Conservation (phyloP, 768 basidiomycete genomes). For the Cyclocybe aegerita region DNA sequence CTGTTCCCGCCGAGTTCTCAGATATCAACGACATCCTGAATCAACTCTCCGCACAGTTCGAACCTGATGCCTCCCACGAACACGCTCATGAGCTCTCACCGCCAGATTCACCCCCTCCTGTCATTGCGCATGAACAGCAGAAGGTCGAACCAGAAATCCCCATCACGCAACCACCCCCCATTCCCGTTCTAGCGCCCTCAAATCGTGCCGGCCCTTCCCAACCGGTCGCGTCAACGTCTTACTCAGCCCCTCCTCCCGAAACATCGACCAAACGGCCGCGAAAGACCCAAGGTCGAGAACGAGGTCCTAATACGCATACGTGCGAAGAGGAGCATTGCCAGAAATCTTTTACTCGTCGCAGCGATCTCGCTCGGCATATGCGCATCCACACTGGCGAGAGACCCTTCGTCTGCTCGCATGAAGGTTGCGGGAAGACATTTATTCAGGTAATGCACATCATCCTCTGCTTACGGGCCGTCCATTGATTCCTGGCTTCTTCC, state of each 20-base stretch:
- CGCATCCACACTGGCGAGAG: conserved; percentile 91
- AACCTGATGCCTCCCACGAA: conserved; percentile 48
- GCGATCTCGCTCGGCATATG: conserved; percentile 83
- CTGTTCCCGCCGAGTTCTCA: conserved; percentile 58
- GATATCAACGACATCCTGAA: conserved; percentile 78
- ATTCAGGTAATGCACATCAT: conserved; percentile 64
- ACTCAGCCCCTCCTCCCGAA: conserved; percentile 24
- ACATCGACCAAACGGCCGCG: conserved; percentile 32
- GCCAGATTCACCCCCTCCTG: conserved; percentile 44
- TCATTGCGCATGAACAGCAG: conserved; percentile 41
- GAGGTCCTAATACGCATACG: conserved; percentile 49
- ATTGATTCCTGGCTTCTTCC: conserved; percentile 8
- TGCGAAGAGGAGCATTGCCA: conserved; percentile 74
- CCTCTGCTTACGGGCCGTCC: neutral
- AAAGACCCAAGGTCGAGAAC: conserved; percentile 45
- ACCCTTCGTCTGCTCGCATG: conserved; percentile 72
- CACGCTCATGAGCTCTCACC: conserved; percentile 40
- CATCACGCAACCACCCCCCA: conserved; percentile 19
- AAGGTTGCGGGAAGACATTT: conserved; percentile 85
- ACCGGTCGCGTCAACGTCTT: conserved; percentile 53
- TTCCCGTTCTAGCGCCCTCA: conserved; percentile 35
- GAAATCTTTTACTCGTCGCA: conserved; percentile 81
- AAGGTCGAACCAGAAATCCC: conserved; percentile 26
- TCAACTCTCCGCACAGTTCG: conserved; percentile 72
- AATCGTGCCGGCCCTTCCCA: conserved; percentile 33